A percentile compares a stretch with the other conserved stretches of the same genome.
These are phyloP conservation scores for Pterocarpus santalinus DNA, from an alignment of 306 rosid species.

Conservation along the genomic window DNA sequence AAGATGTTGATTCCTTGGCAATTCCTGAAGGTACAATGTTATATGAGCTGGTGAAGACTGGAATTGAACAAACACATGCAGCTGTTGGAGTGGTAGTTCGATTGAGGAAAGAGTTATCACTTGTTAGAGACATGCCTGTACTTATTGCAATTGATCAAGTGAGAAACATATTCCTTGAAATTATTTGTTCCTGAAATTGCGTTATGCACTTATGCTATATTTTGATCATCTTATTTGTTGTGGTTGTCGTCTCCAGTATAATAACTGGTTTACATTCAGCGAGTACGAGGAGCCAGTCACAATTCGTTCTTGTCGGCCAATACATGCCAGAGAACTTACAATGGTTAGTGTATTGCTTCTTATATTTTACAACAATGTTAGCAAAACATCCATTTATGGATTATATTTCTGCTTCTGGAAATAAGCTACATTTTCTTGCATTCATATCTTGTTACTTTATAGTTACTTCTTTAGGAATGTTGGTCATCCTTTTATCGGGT, in stretches of 20 bases:
- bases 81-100: conserved; percentile 94
- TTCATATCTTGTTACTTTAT: conserved; percentile 22
- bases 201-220: conserved; percentile 31
- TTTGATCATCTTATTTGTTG: conserved; percentile 39
- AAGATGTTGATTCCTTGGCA: conserved; percentile 82
- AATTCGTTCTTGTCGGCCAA: conserved; percentile 80
- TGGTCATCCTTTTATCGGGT: conserved; percentile 4
- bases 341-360: conserved; percentile 63
- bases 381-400: conserved; percentile 2
- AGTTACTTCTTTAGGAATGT: conserved; percentile 31
- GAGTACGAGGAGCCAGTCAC: conserved; percentile 87
- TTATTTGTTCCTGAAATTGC: conserved; percentile 1
- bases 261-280: conserved; percentile 97
- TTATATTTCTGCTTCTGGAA: conserved; percentile 19
- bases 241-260: conserved; percentile 69
- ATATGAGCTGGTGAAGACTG: conserved; percentile 81
- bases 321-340: conserved; percentile 89
- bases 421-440: conserved; percentile 4
- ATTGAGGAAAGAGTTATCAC: conserved; percentile 90
- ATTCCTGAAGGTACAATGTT: conserved; percentile 84
- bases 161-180: conserved; percentile 48
- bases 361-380: conserved; percentile 24
- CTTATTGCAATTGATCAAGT: conserved; percentile 98
- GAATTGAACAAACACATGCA: conserved; percentile 91
- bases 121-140: conserved; percentile 89